Base-by-base conservation (phyloP, 371 early-diverging fungal genomes). In the Zychaea mexicana region DNA sequence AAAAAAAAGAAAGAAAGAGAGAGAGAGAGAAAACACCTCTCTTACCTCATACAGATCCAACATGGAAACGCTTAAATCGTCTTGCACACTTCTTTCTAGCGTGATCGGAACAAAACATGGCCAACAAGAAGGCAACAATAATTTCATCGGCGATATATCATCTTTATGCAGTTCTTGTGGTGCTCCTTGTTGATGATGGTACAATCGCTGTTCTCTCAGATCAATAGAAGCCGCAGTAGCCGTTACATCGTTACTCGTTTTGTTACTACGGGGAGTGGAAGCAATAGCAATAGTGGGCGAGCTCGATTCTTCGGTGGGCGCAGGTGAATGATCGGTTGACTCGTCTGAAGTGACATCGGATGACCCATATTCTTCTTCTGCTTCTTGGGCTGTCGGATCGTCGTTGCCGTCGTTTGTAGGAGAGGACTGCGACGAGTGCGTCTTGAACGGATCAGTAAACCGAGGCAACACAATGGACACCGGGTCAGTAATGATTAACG, bases 41-140 rank as follows among this genome's bases (percentile, higher is more conserved):
- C 15, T 26, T 27, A 73, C 77, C 64, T 73, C 69, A 26, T 69
- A 76, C n/a, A 73, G 38, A 22, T 30, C 62, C 27, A 78, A 33
- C 54, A 74, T 72, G 6, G 65, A 58, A 30, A 65, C 62, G 49
- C 66, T 62, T n/a, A 70, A 58, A 55, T 62, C 22, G 36, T 63
- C 61, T 52, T 66, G 58, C 9, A 39, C 46, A 31, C 42, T 24
- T 57, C 58, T 58, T 30, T 64, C 65, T 8, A 64, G 47, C 4
- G 27, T 17, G 17, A 64, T 30, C 21, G 65, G 65, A 21, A 36
- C 53, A 24, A 26, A 52, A 19, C 19, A 12, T 42, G 42, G 15
- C 15, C 12, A 33, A 5, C 12, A 33, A 12, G 42, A 42, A 12
- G 42, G 15, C 13, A 7, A 49, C 1, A 1, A 22, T 13, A 49